phyloP scores from a whole-genome alignment of 2,329 filamentous ascomycete genomes.

The Endothia cerciana region DNA sequence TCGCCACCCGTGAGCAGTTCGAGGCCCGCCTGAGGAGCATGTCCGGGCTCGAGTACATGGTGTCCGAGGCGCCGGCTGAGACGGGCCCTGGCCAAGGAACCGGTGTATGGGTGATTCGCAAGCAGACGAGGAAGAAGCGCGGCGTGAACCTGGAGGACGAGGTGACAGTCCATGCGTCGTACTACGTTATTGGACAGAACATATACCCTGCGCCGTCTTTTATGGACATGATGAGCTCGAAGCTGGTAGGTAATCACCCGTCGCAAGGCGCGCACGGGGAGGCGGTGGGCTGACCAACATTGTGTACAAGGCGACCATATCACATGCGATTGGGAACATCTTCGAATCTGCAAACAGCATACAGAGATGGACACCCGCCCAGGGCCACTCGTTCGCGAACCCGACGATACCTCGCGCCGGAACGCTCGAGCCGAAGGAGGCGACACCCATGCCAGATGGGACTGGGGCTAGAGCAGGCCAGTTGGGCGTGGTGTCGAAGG shows the following conservation, averaged over 20 bases:
- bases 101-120: slow-evolving; percentile 71
- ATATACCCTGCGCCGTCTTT: slow-evolving; percentile 69
- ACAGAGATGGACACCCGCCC: slow-evolving; percentile 58
- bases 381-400: slow-evolving; percentile 55
- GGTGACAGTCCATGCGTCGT: slow-evolving; percentile 61
- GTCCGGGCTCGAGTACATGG: slow-evolving; percentile 69
- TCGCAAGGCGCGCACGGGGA: not conserved
- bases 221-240: slow-evolving; percentile 61
- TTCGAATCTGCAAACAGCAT: slow-evolving; percentile 55
- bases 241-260: slow-evolving; percentile 53
- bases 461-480: slow-evolving; percentile 34
- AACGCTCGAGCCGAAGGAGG: slow-evolving; percentile 49
- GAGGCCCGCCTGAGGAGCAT: slow-evolving; percentile 66
- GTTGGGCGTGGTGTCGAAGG: slow-evolving; percentile 37
- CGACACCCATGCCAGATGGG: slow-evolving; percentile 52
- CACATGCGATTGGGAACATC: slow-evolving; percentile 57
- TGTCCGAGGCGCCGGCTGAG: slow-evolving; percentile 67
- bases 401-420: slow-evolving; percentile 37
- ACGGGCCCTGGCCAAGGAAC: slow-evolving; percentile 63
- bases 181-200: slow-evolving; percentile 68
- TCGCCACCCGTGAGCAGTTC: slow-evolving; percentile 65
- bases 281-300: slow-evolving; percentile 16
- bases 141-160: slow-evolving; percentile 59
- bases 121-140: slow-evolving; percentile 64
- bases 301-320: slow-evolving; percentile 53